Conservation (phyloP, 352 stramenopile species). For the Phytophthora pluvialis region DNA sequence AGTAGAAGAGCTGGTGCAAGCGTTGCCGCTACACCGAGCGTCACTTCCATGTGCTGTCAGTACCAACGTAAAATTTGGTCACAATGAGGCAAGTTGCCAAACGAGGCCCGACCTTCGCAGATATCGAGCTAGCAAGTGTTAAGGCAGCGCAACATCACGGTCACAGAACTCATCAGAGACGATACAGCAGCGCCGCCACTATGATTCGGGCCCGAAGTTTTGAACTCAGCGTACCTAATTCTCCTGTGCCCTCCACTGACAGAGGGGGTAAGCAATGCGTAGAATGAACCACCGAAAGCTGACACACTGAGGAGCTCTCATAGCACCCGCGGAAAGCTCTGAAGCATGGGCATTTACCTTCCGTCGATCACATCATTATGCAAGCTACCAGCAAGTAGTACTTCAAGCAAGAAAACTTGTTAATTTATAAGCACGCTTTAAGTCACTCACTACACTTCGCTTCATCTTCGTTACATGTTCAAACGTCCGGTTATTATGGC, state of each 20-base stretch:
- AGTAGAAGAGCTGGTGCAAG: neutral
- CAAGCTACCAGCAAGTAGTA: no score
- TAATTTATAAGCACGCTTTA: no score
- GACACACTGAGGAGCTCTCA: no score
- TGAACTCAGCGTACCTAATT: neutral
- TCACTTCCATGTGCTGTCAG: neutral
- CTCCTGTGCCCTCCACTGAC: neutral
- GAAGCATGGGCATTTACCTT: no score
- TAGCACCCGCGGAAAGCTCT: no score
- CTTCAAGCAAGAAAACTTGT: no score
- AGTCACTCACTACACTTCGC: no score
- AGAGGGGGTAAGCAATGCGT: no score
- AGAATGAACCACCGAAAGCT: no score
- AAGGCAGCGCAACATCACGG: neutral
- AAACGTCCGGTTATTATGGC: no score
- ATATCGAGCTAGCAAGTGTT: conserved; percentile 6
- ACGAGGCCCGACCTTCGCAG: conserved; percentile 12
- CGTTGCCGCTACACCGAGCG: neutral
- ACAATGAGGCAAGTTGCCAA: neutral
- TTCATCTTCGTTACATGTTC: no score
- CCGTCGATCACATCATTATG: no score
- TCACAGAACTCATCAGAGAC: neutral
- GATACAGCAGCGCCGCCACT: neutral
- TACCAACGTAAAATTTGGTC: neutral
- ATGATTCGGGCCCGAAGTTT: neutral